Percentiles rank a stretch among this genome's conserved stretches.
phyloP scores from a whole-genome alignment of 1,284 basidiomycete species.

The Phellopilus nigrolimitatus region DNA sequence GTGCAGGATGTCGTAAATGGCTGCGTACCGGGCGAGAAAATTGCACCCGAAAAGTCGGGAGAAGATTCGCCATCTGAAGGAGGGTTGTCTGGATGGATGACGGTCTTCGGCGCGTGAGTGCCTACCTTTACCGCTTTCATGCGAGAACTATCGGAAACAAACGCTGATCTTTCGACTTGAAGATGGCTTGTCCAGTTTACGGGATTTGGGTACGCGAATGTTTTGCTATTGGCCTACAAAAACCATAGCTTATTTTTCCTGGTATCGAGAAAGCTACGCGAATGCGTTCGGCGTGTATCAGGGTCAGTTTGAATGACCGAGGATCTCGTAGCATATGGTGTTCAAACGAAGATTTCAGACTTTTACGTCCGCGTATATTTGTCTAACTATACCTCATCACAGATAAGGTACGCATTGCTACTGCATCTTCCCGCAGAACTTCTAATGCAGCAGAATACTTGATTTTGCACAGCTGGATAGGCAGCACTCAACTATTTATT shows the following conservation, averaged over 20 bases:
- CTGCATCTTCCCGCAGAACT: background rate
- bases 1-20: background rate
- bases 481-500: constrained; percentile 1
- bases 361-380: constrained; percentile 2
- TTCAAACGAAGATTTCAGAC: background rate
- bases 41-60: background rate
- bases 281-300: constrained; percentile 10
- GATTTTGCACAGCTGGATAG: constrained; percentile 5
- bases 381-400: constrained; percentile 1
- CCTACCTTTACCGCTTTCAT: background rate
- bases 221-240: background rate
- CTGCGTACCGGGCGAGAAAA: background rate
- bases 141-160: background rate
- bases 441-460: background rate
- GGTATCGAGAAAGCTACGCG: background rate
- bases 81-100: background rate
- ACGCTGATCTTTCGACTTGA: background rate
- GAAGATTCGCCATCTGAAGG: background rate
- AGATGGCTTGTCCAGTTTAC: background rate
- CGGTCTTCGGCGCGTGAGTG: background rate
- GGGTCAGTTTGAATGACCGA: background rate
- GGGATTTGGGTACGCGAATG: constrained; percentile 8
- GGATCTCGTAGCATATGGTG: background rate
- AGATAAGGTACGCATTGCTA: constrained; percentile 5
- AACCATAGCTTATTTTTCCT: background rate